phyloP scores from a whole-genome alignment of 345 rosid species.

The Eucalyptus coolabah region DNA sequence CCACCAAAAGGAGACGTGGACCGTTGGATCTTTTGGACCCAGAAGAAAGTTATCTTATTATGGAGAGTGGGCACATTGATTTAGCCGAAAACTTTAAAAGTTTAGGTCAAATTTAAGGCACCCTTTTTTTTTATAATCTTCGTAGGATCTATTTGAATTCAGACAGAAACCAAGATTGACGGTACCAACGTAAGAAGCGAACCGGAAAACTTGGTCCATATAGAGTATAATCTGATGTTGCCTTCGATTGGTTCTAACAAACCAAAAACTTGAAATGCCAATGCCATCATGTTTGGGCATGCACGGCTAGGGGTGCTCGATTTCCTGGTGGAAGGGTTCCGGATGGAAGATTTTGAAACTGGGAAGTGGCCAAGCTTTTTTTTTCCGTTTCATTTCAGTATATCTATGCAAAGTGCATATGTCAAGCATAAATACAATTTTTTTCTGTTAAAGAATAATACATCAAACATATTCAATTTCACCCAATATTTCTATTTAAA shows the following conservation, averaged over 20 bases:
- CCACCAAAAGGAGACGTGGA: neutral
- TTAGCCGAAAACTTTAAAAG: neutral
- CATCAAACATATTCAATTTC: neutral
- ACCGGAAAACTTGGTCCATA: neutral
- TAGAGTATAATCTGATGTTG: neutral
- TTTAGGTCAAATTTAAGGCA: neutral
- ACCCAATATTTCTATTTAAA: too few relatives aligned
- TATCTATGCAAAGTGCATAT: neutral
- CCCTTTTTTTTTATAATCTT: neutral
- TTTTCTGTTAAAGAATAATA: neutral
- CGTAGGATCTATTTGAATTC: neutral
- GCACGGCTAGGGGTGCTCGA: neutral
- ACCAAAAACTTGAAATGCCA: neutral
- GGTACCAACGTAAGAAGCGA: neutral
- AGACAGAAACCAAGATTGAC: neutral
- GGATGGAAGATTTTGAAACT: neutral
- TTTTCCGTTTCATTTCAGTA: neutral
- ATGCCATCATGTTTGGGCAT: neutral
- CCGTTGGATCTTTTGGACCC: neutral
- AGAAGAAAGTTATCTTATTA: neutral
- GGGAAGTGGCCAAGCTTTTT: neutral
- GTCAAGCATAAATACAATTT: neutral
- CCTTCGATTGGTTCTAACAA: neutral
- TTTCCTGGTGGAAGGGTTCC: neutral
- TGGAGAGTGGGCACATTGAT: neutral